Conservation (phyloP, 257 asterid genomes). For the Petrea volubilis region DNA sequence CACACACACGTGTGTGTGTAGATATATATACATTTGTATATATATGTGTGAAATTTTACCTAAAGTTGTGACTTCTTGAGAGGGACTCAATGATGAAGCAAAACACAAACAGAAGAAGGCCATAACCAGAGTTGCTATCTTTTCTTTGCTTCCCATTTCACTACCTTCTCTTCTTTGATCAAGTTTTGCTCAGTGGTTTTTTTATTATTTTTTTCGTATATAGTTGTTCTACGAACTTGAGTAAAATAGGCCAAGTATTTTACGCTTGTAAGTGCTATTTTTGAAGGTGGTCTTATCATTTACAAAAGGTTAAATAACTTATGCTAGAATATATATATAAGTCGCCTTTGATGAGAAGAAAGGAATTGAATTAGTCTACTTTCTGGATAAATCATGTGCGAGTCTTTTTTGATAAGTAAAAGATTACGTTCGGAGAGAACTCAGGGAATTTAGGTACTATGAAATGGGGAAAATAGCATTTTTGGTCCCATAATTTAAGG, state of each 20-base stretch:
- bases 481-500: too few species aligned
- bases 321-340: not conserved
- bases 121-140: not conserved
- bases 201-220: not conserved
- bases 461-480: too few species aligned
- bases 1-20: too few species aligned
- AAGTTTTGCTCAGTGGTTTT: too few species aligned
- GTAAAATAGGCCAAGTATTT: not conserved
- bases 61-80: not conserved
- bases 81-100: not conserved
- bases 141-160: constrained; percentile 4
- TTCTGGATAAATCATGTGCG: not conserved
- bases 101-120: constrained; percentile 6
- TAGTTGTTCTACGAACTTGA: not conserved
- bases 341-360: constrained; percentile 15
- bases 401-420: too few species aligned
- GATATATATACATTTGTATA: too few species aligned
- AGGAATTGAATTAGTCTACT: not conserved
- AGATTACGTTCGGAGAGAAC: too few species aligned
- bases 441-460: too few species aligned
- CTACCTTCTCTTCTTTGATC: not conserved
- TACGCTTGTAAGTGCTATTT: not conserved
- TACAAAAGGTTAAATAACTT: constrained; percentile 7
- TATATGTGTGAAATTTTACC: constrained; percentile 12
- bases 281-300: not conserved